Base-by-base conservation (phyloP, 169 alveolate species). In the Cryptosporidium sp. region DNA sequence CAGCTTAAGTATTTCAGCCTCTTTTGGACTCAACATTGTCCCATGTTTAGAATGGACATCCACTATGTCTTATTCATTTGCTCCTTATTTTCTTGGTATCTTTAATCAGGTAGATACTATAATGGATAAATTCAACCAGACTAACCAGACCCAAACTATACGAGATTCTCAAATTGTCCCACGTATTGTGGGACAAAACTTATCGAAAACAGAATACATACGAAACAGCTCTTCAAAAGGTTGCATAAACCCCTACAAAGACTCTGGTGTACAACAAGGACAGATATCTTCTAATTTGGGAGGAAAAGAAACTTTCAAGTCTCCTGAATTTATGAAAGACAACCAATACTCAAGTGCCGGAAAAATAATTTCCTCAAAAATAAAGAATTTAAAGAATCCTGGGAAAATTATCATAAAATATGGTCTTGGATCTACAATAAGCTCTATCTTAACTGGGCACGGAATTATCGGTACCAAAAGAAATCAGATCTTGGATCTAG, bases 41-140 rank as follows among this genome's bases (percentile, higher is more conserved):
- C 75, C 75, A 41, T 80, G 89, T 41, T 21, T 52, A 14, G 89
- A 58, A 62, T 80, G 89, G 89, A 61, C 75, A 26, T 80, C 89
- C 8, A 41, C 73, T 26, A 29, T 37, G 61, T 59, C 55, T 23
- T 67, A 80, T 48, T 31, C 65, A 9, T 48, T 62, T n/a, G n/a
- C 48, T 31, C 89, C 89, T 26, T 71, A 61, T 26, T 41, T 65
- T 31, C 31, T 65, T 65, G 71, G 29, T 16, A 9, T 33, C 21
- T 33, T 7, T n/a, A 65, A 55, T 26, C n/a, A 55, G 16, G 1
- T n/a, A 8, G 67, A 55, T 6, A 55, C 29, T 21, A 0, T 10
- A 8, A 9, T 55, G 16, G 18, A 7, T 5, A 55, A n/a, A 55
- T 8, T 5, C 29, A 6, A 0, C 65, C 23, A 48, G 5, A 16